Percentiles rank a stretch among this genome's conserved stretches.
These are phyloP conservation scores for Diaporthe sp. DNA, from an alignment of 2,329 filamentous ascomycete species.

Conservation along the genomic window DNA sequence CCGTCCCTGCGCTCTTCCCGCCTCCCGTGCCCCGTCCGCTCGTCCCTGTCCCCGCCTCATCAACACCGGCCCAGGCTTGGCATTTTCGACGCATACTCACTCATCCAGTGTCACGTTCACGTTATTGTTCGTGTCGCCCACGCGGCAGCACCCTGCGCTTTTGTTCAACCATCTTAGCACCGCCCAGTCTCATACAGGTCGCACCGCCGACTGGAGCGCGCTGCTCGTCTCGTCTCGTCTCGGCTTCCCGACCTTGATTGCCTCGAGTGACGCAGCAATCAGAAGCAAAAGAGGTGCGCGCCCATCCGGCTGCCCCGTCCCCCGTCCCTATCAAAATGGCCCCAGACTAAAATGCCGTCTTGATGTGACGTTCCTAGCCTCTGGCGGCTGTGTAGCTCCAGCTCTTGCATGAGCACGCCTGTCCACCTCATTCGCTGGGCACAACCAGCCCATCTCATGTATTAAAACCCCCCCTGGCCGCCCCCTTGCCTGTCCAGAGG, in stretches of 20 bases:
- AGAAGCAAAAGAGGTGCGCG: slow-evolving; percentile 9
- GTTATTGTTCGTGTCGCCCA: slow-evolving; percentile 21
- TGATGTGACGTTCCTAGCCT: slow-evolving; percentile 32
- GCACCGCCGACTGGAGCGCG: not conserved
- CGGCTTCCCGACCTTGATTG: not conserved
- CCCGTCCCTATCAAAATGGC: slow-evolving; percentile 16
- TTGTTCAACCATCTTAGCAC: slow-evolving; percentile 1
- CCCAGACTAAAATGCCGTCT: slow-evolving; percentile 29
- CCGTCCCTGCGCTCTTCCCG: slow-evolving; percentile 17
- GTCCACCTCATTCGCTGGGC: slow-evolving; percentile 23
- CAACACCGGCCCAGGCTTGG: not conserved
- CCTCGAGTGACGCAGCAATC: slow-evolving; percentile 27
- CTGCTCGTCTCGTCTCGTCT: slow-evolving; percentile 4
- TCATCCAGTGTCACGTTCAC: slow-evolving; percentile 19
- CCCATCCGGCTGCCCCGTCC: slow-evolving; percentile 7
- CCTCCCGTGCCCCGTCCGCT: not conserved
- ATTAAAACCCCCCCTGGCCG: slow-evolving; percentile 30
- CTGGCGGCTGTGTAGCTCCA: slow-evolving; percentile 21
- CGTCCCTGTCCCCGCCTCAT: not conserved
- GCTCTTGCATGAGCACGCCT: slow-evolving; percentile 31
- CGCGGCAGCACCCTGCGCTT: not conserved
- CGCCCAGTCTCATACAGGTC: slow-evolving; percentile 14
- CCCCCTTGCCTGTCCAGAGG: slow-evolving; percentile 16
- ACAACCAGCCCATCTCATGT: slow-evolving; percentile 26
- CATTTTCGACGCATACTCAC: not conserved